Conservation (phyloP, 1,139 yeast species). For the Geotrichum phurueaensis region DNA sequence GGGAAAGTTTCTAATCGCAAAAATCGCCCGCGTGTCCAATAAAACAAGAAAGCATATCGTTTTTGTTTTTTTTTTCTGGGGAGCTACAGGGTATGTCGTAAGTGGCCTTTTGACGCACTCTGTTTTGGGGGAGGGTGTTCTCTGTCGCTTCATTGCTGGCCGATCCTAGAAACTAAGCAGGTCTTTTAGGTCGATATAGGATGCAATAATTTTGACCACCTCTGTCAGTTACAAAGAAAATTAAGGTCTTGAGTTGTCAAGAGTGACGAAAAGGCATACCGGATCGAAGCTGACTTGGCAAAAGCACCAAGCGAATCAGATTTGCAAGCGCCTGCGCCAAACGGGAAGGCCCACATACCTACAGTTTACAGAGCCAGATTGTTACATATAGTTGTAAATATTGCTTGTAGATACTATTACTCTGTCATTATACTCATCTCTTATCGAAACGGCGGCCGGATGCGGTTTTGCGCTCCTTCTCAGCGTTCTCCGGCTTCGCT, state of each 20-base stretch:
- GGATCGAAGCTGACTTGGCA: background rate
- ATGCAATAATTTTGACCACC: background rate
- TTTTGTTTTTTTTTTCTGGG: no score
- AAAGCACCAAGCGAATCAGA: background rate
- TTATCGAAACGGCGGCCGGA: conserved; percentile 48
- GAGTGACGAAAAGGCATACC: background rate
- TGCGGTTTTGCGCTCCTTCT: conserved; percentile 78
- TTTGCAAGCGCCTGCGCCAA: background rate
- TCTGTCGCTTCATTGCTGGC: no score
- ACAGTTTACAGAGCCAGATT: background rate
- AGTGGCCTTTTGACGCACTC: no score
- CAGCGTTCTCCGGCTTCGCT: conserved; percentile 89
- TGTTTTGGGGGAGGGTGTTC: no score
- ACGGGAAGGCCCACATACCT: background rate
- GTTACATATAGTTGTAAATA: background rate
- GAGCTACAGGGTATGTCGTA: no score
- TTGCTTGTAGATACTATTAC: background rate
- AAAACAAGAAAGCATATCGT: background rate
- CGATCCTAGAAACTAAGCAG: no score
- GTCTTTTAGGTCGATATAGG: no score
- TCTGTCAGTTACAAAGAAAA: background rate
- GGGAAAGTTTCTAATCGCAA: background rate
- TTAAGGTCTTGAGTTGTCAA: background rate
- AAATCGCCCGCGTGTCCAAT: background rate
- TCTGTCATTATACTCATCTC: background rate